phyloP scores from a whole-genome alignment of 345 rosid species.

The Linum tenue region DNA sequence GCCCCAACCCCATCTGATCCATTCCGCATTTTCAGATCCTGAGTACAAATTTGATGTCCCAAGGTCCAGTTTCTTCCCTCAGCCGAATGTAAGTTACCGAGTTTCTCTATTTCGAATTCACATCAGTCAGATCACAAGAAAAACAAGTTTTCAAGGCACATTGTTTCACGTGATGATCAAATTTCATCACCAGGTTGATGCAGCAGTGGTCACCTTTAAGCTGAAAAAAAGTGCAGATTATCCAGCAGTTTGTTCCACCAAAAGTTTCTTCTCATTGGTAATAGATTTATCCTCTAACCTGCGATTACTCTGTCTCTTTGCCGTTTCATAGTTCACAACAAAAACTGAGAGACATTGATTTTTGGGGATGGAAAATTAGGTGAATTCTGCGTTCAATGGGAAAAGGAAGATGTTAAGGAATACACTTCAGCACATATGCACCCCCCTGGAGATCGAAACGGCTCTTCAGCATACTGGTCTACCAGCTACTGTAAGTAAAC shows the following conservation, averaged over 20 bases:
- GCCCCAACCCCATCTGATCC: not conserved
- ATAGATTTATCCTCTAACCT: not conserved
- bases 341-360: not conserved
- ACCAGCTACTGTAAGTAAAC: conserved; percentile 48
- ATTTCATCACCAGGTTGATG: conserved; percentile 62
- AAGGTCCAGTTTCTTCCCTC: conserved; percentile 78
- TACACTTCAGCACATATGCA: conserved; percentile 61
- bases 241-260: conserved; percentile 63
- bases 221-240: conserved; percentile 66
- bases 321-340: not conserved
- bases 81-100: conserved; percentile 62
- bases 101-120: not conserved
- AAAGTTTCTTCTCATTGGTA: conserved; percentile 90
- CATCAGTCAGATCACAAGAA: not conserved
- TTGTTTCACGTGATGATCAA: not conserved
- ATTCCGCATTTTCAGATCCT: conserved; percentile 50
- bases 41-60: conserved; percentile 68
- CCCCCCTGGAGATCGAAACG: conserved; percentile 61
- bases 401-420: conserved; percentile 79
- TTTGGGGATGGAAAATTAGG: conserved; percentile 24
- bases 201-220: conserved; percentile 76
- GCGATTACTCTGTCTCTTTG: not conserved
- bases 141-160: not conserved
- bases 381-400: conserved; percentile 82
- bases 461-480: conserved; percentile 60